Conservation (phyloP, 495 filamentous ascomycete species). For the Daldinia caldariorum region DNA sequence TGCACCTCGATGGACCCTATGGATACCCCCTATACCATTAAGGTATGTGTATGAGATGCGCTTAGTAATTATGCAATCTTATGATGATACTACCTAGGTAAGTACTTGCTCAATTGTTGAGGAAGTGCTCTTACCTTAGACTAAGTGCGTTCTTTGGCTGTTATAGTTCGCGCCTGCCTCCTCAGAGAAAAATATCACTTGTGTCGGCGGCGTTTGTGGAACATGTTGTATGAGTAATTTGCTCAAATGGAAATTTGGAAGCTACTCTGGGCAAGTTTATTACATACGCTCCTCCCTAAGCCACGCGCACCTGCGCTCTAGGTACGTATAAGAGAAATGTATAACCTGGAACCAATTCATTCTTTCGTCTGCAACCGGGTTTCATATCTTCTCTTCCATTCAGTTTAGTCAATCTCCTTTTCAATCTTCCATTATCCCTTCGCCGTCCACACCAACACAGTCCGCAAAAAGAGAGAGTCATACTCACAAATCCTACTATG, state of each 20-base stretch:
- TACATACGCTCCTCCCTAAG: neutral
- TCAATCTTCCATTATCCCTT: too few relatives aligned
- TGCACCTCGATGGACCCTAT: too few relatives aligned
- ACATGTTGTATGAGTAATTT: neutral
- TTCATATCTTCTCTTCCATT: neutral
- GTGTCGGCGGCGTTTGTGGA: neutral
- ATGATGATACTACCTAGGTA: neutral
- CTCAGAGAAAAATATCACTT: neutral
- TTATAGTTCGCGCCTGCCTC: neutral
- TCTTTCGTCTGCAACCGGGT: neutral
- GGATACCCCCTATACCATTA: too few relatives aligned
- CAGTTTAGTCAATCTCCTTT: too few relatives aligned
- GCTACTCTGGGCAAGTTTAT: neutral
- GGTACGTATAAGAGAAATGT: too few relatives aligned
- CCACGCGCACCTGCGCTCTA: too few relatives aligned
- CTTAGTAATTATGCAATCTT: too few relatives aligned
- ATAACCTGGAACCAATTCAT: neutral
- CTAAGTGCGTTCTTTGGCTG: neutral
- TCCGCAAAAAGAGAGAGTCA: neutral
- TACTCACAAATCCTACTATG: slow-evolving; percentile 4
- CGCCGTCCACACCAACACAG: too few relatives aligned
- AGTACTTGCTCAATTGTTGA: neutral
- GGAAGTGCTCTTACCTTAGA: neutral
- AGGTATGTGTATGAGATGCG: too few relatives aligned
- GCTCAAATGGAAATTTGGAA: neutral